A percentile compares a stretch with the other conserved stretches of the same genome.
phyloP scores from a whole-genome alignment of 805 yeast species.

The Suhomyces sp. region DNA sequence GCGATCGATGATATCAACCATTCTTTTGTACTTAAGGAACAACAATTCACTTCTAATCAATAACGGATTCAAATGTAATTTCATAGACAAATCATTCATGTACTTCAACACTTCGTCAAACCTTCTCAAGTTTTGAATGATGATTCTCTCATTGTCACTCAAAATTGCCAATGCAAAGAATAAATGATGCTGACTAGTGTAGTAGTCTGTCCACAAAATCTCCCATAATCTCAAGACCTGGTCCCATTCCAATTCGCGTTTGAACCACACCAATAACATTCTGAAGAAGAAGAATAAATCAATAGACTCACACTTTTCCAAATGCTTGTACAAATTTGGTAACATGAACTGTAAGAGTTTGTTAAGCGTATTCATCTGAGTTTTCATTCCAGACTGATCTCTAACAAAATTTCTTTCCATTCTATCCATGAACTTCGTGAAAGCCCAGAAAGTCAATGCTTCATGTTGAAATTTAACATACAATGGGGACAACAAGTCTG shows the following conservation, averaged over 20 bases:
- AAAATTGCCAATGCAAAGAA: constrained; percentile 87
- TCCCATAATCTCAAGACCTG: constrained; percentile 89
- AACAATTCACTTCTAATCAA: constrained; percentile 82
- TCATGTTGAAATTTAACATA: constrained; percentile 70
- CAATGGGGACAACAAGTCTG: constrained; percentile 85
- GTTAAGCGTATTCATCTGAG: constrained; percentile 79
- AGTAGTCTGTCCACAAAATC: constrained; percentile 82
- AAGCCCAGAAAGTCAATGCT: constrained; percentile 82
- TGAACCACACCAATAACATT: constrained; percentile 93
- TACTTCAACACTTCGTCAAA: constrained; percentile 93
- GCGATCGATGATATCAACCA: constrained; percentile 76
- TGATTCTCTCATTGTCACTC: constrained; percentile 79
- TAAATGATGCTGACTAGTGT: constrained; percentile 83
- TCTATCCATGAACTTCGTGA: constrained; percentile 82
- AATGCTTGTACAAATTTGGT: constrained; percentile 78
- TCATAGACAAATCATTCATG: constrained; percentile 84
- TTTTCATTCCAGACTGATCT: constrained; percentile 91
- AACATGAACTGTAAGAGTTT: constrained; percentile 87
- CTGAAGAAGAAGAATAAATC: constrained; percentile 92
- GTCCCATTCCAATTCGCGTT: constrained; percentile 82
- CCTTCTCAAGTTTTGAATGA: constrained; percentile 66
- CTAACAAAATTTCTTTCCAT: constrained; percentile 93
- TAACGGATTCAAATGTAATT: constrained; percentile 71
- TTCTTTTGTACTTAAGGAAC: constrained; percentile 75
- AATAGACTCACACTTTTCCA: constrained; percentile 83